Evolutionary conservation across 139 green algal genomes (phyloP).

Genomic region (Tetradesmus obliquus): DNA sequence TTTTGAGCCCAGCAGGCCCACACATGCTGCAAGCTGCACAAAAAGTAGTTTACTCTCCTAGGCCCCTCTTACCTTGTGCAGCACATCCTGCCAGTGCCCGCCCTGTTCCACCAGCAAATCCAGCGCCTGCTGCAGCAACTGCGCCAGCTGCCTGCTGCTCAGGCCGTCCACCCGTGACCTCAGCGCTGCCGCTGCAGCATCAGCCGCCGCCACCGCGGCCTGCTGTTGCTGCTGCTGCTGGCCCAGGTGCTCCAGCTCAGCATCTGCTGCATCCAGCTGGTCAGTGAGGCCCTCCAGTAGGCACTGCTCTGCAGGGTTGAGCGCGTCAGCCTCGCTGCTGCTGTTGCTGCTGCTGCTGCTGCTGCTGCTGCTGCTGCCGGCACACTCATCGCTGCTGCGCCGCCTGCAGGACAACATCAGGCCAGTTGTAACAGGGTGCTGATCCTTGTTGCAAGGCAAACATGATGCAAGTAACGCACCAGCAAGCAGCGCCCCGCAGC

Average conservation of each 20-base stretch:
- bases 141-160: not conserved
- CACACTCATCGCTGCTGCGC: not conserved
- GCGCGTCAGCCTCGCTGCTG: not conserved
- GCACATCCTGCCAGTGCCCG: not conserved
- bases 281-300: slow-evolving; percentile 11
- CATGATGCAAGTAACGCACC: not conserved
- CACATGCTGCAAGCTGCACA: not conserved
- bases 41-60: too few relatives aligned
- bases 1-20: not conserved
- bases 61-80: not conserved
- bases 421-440: not conserved
- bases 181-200: not conserved
- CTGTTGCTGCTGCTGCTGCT: slow-evolving; percentile 7
- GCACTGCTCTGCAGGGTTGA: not conserved
- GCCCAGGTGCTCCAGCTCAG: slow-evolving; percentile 16
- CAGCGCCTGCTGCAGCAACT: slow-evolving; percentile 17
- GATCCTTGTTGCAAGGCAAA: not conserved
- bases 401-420: not conserved
- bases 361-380: not conserved
- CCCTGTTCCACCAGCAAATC: slow-evolving; percentile 4
- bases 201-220: not conserved
- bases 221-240: slow-evolving; percentile 16
- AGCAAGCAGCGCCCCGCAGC: not conserved
- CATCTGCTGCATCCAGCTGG: slow-evolving; percentile 20
- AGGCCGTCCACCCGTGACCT: not conserved